These are phyloP conservation scores for Alternaria sp. DNA, from an alignment of 2,329 filamentous ascomycete genomes.

Conservation along the genomic window DNA sequence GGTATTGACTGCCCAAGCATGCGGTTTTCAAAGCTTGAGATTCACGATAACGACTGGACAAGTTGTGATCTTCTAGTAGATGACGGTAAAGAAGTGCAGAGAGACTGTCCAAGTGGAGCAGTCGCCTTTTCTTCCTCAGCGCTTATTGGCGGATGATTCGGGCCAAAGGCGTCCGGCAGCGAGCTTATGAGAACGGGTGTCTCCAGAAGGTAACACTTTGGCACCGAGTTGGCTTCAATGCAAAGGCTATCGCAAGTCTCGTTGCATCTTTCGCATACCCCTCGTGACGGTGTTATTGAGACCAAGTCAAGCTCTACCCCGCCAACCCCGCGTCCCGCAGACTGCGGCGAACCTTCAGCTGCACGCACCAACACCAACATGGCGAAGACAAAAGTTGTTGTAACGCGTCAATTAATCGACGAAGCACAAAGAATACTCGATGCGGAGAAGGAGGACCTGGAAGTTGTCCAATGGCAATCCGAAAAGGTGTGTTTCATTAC, in stretches of 20 bases:
- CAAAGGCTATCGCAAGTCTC: constrained; percentile 20
- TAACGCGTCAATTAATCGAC: constrained; percentile 38
- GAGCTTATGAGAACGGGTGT: neutral
- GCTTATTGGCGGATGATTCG: constrained; percentile 35
- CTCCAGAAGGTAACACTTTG: neutral
- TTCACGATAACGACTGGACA: neutral
- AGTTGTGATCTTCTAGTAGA: neutral
- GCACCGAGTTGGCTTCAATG: constrained; percentile 1
- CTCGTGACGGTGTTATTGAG: constrained; percentile 1
- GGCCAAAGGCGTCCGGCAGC: constrained; percentile 15
- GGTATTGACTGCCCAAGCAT: neutral
- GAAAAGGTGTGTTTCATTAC: constrained; percentile 25
- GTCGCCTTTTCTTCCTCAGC: neutral
- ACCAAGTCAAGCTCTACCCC: constrained; percentile 19
- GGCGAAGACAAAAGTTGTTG: constrained; percentile 37
- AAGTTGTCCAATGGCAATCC: constrained; percentile 42
- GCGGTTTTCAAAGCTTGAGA: accelerated
- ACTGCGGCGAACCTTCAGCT: constrained; percentile 20
- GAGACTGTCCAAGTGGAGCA: neutral
- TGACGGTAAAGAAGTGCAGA: neutral
- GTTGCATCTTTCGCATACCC: constrained; percentile 13
- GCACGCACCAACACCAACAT: constrained; percentile 24
- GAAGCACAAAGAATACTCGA: constrained; percentile 34
- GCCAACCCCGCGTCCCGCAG: constrained; percentile 27
- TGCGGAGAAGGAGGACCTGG: constrained; percentile 24